Conservation (phyloP, 2,329 filamentous ascomycete species). For the Trichoderma sp. region DNA sequence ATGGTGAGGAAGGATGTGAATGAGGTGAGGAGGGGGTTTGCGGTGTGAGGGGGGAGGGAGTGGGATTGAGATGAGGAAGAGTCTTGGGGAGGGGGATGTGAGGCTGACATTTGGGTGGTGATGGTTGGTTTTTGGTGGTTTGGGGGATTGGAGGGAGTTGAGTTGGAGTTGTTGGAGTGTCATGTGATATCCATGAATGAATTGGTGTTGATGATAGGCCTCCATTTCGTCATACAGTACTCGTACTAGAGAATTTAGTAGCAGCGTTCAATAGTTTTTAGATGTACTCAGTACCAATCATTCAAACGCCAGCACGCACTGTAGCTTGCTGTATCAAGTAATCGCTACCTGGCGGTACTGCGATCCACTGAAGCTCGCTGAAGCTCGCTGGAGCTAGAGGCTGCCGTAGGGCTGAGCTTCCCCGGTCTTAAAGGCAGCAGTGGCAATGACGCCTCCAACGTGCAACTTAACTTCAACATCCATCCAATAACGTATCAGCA, state of each 20-base stretch:
- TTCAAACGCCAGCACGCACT: neutral
- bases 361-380: neutral
- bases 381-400: neutral
- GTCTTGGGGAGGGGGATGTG: slow-evolving; percentile 6
- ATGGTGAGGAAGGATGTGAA: slow-evolving; percentile 81
- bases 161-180: neutral
- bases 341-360: neutral
- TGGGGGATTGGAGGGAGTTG: neutral
- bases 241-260: no score
- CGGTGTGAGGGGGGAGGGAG: slow-evolving; percentile 37
- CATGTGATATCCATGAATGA: neutral
- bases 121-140: neutral
- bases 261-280: neutral
- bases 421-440: neutral
- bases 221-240: neutral
- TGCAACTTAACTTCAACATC: neutral
- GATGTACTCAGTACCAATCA: no score
- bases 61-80: neutral
- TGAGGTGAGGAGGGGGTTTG: slow-evolving; percentile 54
- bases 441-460: slow-evolving; percentile 9
- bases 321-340: neutral
- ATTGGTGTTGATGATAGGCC: neutral
- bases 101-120: neutral
- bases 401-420: neutral
- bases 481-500: neutral